These are phyloP conservation scores for Ogataea dorogensis DNA, from an alignment of 805 yeast species.

Conservation along the genomic window DNA sequence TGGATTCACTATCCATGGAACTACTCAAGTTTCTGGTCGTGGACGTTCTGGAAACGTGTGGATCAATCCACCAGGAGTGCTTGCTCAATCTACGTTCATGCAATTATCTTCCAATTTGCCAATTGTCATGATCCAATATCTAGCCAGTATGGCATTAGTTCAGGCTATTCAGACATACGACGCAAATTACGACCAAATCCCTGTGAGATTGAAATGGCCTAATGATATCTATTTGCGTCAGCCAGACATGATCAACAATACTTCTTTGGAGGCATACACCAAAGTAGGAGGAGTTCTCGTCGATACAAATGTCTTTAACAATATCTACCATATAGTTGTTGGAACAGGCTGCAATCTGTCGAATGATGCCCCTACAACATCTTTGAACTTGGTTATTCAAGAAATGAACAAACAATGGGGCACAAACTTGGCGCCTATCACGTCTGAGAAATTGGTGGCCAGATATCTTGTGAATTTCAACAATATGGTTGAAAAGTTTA, in stretches of 20 bases:
- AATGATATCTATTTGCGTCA: conserved; percentile 80
- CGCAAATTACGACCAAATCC: conserved; percentile 60
- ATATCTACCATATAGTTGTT: conserved; percentile 63
- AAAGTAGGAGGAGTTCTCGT: conserved; percentile 85
- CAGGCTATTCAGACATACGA: conserved; percentile 67
- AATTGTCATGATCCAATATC: conserved; percentile 82
- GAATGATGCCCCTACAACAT: conserved; percentile 89
- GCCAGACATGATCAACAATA: conserved; percentile 48
- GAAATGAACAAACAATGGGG: conserved; percentile 55
- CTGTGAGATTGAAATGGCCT: conserved; percentile 92
- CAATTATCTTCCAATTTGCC: conserved; percentile 55
- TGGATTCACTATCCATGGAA: conserved; percentile 70
- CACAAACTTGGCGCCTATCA: conserved; percentile 24
- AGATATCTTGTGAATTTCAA: conserved; percentile 65
- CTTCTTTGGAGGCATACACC: conserved; percentile 42
- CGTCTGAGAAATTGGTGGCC: conserved; percentile 59
- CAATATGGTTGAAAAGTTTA: conserved; percentile 56
- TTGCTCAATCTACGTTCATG: conserved; percentile 75
- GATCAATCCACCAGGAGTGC: conserved; percentile 92
- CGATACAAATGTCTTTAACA: conserved; percentile 66
- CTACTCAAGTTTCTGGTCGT: conserved; percentile 84
- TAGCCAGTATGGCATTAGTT: conserved; percentile 78
- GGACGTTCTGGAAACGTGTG: conserved; percentile 95
- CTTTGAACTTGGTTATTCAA: conserved; percentile 69
- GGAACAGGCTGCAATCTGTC: conserved; percentile 87